These are phyloP conservation scores for Chrysoporthe puriensis DNA, from an alignment of 2,329 filamentous ascomycete genomes.

Conservation along the genomic window DNA sequence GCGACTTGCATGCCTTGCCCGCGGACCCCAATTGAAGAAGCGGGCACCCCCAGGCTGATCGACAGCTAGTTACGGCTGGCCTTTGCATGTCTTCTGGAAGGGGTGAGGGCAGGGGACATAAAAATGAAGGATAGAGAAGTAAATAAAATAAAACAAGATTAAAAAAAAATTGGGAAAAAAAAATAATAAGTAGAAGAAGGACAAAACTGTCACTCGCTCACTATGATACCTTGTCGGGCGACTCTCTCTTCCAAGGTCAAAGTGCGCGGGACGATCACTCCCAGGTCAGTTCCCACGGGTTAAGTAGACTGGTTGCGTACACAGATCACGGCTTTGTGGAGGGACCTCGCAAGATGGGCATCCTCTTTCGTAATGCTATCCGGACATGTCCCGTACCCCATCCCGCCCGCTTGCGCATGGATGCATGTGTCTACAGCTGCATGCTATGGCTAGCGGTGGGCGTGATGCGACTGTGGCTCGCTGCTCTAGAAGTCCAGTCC, in stretches of 20 bases:
- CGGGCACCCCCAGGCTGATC: neutral
- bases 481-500: conserved; percentile 19
- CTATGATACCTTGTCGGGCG: too few relatives aligned
- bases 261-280: too few relatives aligned
- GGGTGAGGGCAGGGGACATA: too few relatives aligned
- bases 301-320: neutral
- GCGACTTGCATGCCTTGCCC: neutral
- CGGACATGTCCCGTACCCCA: neutral
- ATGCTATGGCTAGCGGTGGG: neutral
- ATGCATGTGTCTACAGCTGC: neutral
- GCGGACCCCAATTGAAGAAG: conserved; percentile 14
- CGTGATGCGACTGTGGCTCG: neutral
- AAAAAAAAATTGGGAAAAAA: too few relatives aligned
- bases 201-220: too few relatives aligned
- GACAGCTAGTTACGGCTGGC: neutral
- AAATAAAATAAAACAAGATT: too few relatives aligned
- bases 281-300: too few relatives aligned
- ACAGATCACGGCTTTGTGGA: neutral
- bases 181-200: too few relatives aligned
- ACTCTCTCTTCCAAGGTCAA: too few relatives aligned
- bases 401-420: neutral
- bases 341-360: neutral
- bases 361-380: neutral
- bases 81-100: neutral
- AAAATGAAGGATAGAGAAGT: too few relatives aligned